phyloP scores from a whole-genome alignment of 257 asterid species.

The Marsdenia floribunda region DNA sequence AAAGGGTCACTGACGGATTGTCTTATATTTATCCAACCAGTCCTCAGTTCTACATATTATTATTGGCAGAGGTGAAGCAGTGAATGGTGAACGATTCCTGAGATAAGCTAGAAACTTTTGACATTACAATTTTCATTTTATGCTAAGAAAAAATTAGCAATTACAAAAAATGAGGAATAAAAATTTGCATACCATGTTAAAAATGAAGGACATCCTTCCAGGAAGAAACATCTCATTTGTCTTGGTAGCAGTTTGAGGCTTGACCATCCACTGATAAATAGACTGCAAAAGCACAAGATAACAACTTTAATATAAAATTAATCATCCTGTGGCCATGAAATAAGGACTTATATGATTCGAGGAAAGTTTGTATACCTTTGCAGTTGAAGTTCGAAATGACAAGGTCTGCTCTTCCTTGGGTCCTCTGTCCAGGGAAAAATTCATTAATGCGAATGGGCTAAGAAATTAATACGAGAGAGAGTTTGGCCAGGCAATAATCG shows the following conservation, averaged over 20 bases:
- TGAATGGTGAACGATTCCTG: background rate
- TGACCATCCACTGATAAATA: conserved; percentile 86
- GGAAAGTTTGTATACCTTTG: conserved; percentile 48
- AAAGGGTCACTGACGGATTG: background rate
- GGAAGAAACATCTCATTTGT: conserved; percentile 99
- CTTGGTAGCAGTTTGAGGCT: conserved; percentile 78
- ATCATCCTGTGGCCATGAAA: background rate
- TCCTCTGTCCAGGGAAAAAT: conserved; percentile 47
- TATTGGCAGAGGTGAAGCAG: background rate
- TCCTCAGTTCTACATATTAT: background rate
- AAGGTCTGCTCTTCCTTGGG: conserved; percentile 73
- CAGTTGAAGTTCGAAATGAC: conserved; percentile 81
- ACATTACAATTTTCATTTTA: background rate
- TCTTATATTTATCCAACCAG: background rate
- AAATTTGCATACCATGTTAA: conserved; percentile 61
- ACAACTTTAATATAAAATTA: background rate
- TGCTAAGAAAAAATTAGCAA: background rate
- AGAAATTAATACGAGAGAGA: background rate
- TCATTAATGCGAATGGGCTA: background rate
- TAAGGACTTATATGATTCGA: background rate
- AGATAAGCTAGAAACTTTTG: background rate
- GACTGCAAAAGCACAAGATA: conserved; percentile 46
- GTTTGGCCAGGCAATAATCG: background rate
- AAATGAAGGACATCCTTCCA: conserved; percentile 94
- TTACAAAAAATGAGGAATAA: background rate